These are phyloP conservation scores for Aspergillus pseudoterreus DNA, from an alignment of 2,329 filamentous ascomycete species.

Conservation along the genomic window DNA sequence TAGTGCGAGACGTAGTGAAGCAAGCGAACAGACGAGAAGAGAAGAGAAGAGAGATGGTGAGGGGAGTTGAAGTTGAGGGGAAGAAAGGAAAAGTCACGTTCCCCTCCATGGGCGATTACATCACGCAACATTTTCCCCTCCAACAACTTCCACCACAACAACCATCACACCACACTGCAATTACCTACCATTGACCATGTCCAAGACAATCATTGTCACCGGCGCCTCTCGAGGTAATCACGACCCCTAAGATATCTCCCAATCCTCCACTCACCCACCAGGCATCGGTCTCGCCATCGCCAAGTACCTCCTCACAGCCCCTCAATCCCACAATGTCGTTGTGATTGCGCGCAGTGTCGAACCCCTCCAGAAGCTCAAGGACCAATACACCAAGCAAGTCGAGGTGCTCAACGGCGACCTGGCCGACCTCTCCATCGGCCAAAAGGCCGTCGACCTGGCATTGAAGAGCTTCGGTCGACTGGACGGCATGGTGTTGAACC, in stretches of 20 bases:
- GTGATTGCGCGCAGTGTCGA: conserved; percentile 54
- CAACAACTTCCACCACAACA: background rate
- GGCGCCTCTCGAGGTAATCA: conserved; percentile 58
- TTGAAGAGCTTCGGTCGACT: conserved; percentile 65
- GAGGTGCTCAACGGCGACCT: conserved; percentile 58
- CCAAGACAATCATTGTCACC: conserved; percentile 67
- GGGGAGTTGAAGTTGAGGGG: background rate
- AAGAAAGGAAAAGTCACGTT: no score
- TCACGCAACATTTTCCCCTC: background rate
- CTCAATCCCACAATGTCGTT: conserved; percentile 53
- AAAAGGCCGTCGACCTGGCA: conserved; percentile 63
- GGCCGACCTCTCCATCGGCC: conserved; percentile 51
- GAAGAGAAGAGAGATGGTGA: background rate
- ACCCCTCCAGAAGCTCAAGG: conserved; percentile 52
- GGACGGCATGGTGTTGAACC: conserved; percentile 83
- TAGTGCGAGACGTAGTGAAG: no score
- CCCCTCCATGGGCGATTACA: background rate
- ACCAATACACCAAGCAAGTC: conserved; percentile 53
- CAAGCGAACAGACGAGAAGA: no score
- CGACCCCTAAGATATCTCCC: background rate
- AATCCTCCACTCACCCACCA: conserved; percentile 18
- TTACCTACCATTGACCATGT: conserved; percentile 29
- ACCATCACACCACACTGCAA: background rate
- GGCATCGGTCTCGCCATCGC: conserved; percentile 61
- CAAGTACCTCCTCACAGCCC: conserved; percentile 53